phyloP scores from a whole-genome alignment of 2,329 filamentous ascomycete genomes.

The Trichothecium roseum region DNA sequence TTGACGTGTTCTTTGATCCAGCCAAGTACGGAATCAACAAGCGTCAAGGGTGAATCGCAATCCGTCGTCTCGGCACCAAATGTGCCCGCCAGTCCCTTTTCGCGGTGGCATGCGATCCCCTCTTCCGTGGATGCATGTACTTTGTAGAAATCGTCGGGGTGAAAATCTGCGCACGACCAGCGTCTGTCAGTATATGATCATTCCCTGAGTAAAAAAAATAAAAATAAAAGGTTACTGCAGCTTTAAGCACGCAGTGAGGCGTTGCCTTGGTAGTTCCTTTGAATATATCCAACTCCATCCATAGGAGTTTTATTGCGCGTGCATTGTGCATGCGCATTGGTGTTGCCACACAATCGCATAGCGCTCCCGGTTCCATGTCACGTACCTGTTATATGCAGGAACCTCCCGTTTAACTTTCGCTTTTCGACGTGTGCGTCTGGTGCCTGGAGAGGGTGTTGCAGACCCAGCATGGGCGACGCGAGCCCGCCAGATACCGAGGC shows the following conservation, averaged over 20 bases:
- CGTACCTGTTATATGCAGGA: constrained; percentile 81
- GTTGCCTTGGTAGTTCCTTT: too few relatives aligned
- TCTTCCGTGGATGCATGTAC: constrained; percentile 60
- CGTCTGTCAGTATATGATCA: too few relatives aligned
- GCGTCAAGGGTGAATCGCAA: constrained; percentile 73
- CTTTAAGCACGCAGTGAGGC: too few relatives aligned
- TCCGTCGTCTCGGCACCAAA: constrained; percentile 81
- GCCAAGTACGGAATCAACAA: constrained; percentile 80
- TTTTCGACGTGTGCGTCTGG: constrained; percentile 12
- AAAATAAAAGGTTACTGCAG: background rate
- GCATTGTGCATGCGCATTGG: too few relatives aligned
- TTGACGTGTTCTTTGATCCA: constrained; percentile 76
- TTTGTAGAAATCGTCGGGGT: constrained; percentile 84
- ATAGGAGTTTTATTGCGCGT: too few relatives aligned
- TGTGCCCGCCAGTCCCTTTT: constrained; percentile 63
- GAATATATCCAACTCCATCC: too few relatives aligned
- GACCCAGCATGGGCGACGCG: constrained; percentile 3
- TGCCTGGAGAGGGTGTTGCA: constrained; percentile 9
- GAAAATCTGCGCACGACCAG: constrained; percentile 57
- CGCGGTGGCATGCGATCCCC: constrained; percentile 67
- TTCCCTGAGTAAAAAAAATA: too few relatives aligned
- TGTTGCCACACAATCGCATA: too few relatives aligned
- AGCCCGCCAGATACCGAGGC: constrained; percentile 1
- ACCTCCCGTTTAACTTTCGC: constrained; percentile 56
- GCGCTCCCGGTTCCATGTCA: constrained; percentile 2